Base-by-base conservation (phyloP, 2,329 filamentous ascomycete species). In the Scedosporium aurantiacum region DNA sequence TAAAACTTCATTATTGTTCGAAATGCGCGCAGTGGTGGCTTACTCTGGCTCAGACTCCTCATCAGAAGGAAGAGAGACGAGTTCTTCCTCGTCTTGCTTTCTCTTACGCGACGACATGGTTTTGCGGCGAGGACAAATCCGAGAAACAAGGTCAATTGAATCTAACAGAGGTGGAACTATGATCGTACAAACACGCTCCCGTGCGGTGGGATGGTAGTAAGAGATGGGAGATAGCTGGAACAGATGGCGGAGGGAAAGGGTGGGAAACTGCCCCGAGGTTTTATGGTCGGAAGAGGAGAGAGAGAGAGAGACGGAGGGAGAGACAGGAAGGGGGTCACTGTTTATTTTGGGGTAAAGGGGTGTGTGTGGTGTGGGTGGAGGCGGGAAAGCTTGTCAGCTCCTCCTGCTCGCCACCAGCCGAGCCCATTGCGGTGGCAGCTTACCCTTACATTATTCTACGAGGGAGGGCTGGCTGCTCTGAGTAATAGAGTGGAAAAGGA, bases 51-150 rank as follows among this genome's bases (percentile, higher is more conserved):
- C 77, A 52, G 75, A 77, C 63, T 79, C 78, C 57, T 76, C 75
- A 57, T 75, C 79, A 63, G 80, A 79, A 60, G 79, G 79, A 61
- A 82, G 77, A 64, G 79, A 80, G 64, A 82, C 76, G 40, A 82
- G 78, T 72, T 81, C 79, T 63, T 81, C 79, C 69, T 79, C 77
- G 65, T 80, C 78, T 25, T 76, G 76, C 75, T 79, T 80, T 75
- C 79, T 78, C 78, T 82, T 82, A 68, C 79, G 79, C 67, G 74
- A 71, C 63, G 77, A 76, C 77, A 80, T 80, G 64, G 62, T 72
- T 62, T 45, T 56, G 28, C 63, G 50, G 43, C 43, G 18, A 10
- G 18, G 50, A 28, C 4, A 54, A 54, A 23, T 23, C 21, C 12
- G 50, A 54, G 63, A 62, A 18, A 43, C 57, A 28, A 37, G 59